A percentile compares a stretch with the other conserved stretches of the same genome.
phyloP scores from a whole-genome alignment of 2,329 filamentous ascomycete genomes.

The Pseudomassariella vexata region DNA sequence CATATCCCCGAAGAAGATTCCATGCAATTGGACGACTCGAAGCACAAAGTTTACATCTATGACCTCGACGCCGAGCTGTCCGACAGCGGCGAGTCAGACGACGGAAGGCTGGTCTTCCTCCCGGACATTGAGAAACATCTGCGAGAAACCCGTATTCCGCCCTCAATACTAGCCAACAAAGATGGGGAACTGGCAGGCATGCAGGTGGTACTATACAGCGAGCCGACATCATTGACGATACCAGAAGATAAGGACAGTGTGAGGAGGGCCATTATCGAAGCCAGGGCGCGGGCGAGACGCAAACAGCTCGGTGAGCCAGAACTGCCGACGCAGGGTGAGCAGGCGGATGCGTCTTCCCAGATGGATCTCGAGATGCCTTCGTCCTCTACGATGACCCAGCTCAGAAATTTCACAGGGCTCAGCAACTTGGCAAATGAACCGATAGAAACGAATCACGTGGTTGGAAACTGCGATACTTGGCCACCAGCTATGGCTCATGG shows the following conservation, averaged over 20 bases:
- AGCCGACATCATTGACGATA: conserved; percentile 71
- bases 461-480: not conserved
- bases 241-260: conserved; percentile 72
- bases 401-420: too few relatives aligned
- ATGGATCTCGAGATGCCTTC: too few relatives aligned
- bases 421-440: conserved; percentile 9
- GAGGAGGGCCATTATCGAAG: conserved; percentile 76
- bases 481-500: not conserved
- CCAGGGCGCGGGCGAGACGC: conserved; percentile 62
- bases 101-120: conserved; percentile 67
- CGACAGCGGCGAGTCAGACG: conserved; percentile 42
- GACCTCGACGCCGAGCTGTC: conserved; percentile 84
- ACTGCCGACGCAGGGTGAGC: conserved; percentile 10
- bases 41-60: conserved; percentile 85
- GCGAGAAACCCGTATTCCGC: conserved; percentile 62
- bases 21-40: conserved; percentile 85
- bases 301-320: conserved; percentile 39
- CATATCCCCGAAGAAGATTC: conserved; percentile 40
- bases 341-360: too few relatives aligned
- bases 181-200: conserved; percentile 52
- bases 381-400: too few relatives aligned
- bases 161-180: conserved; percentile 54
- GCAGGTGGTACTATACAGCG: conserved; percentile 79
- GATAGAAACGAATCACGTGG: too few relatives aligned
- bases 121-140: conserved; percentile 83